Evolutionary conservation across 225 moss, liverwort and hornwort species (phyloP), one percentile per base, ranked within the genome.

Genomic region (Physcomitrium patens): DNA sequence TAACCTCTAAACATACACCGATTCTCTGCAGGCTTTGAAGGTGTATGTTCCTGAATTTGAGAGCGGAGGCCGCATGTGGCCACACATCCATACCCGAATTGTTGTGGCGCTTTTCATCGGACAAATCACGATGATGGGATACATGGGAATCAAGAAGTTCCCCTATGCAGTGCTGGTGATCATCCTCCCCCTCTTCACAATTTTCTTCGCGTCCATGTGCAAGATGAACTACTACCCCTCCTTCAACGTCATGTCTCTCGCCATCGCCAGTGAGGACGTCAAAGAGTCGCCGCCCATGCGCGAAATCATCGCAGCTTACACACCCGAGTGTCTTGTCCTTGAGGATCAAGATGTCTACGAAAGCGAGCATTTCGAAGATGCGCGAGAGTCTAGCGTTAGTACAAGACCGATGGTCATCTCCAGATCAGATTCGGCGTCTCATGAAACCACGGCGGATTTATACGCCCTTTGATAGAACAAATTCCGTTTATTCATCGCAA

Each of bases 51-150:
- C 90, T 0, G 82, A 69, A 0, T 86, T 84, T 16, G 88, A 91
- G 60, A 91, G 90, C 19, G 81, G 86, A 12, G 90, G 90, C 3
- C 76, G 88, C 2, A 88, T 91, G 88, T 88, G 91, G 88, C 91
- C 91, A 0, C 91, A 91, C 45, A 84, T 88, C 43, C 88, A 91
- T 17, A 43, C 79, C 0, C 83, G 88, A 16, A 79, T 91, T 1
- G 71, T 88, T 20, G 84, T 67, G 1, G 77, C 85, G 0, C 76
- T 88, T 5, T 86, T 91, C 65, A 67, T 91, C 0, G 82, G 86
- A 26, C 91, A 88, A 52, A 84, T 91, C 59, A 91, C 88, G 0
- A 86, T 91, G 91, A 78, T 88, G 28, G 91, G 91, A 12, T 91
- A 88, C 55, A 84, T 91, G 0, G 83, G 82, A 20, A 77, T 86